Evolutionary conservation across 2,329 filamentous ascomycete genomes (phyloP).

Genomic region (Penicillium sp.): DNA sequence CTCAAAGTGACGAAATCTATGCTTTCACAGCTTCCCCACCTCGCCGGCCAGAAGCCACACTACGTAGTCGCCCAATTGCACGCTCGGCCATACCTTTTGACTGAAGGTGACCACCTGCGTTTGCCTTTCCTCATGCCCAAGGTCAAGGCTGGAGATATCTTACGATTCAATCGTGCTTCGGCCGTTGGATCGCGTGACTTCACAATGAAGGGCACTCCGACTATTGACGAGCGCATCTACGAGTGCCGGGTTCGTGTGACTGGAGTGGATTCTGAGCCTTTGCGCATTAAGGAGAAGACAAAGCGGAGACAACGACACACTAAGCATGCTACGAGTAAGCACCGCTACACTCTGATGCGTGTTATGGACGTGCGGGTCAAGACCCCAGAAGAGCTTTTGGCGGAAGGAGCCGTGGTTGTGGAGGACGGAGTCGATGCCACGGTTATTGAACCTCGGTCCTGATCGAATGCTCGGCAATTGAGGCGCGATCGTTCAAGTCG

Average conservation of each 20-base stretch:
- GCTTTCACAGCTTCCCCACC: constrained; percentile 45
- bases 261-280: constrained; percentile 77
- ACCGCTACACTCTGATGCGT: constrained; percentile 80
- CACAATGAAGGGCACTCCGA: constrained; percentile 80
- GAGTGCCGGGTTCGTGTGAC: constrained; percentile 83
- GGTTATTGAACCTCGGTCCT: constrained; percentile 27
- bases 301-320: constrained; percentile 70
- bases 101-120: constrained; percentile 69
- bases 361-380: constrained; percentile 78
- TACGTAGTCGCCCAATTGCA: constrained; percentile 52
- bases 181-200: constrained; percentile 84
- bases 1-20: constrained; percentile 45
- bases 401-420: constrained; percentile 42
- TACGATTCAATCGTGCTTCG: constrained; percentile 83
- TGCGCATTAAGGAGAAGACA: constrained; percentile 77
- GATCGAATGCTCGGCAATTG: neutral
- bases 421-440: constrained; percentile 25
- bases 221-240: constrained; percentile 79
- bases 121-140: constrained; percentile 78
- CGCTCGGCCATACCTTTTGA: constrained; percentile 52
- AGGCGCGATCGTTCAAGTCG: neutral
- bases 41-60: constrained; percentile 47
- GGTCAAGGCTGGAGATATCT: constrained; percentile 76
- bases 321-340: constrained; percentile 83
- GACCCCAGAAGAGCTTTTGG: constrained; percentile 55